Base-by-base conservation (phyloP, 1,284 basidiomycete genomes). In the Leccinum pachyderme region DNA sequence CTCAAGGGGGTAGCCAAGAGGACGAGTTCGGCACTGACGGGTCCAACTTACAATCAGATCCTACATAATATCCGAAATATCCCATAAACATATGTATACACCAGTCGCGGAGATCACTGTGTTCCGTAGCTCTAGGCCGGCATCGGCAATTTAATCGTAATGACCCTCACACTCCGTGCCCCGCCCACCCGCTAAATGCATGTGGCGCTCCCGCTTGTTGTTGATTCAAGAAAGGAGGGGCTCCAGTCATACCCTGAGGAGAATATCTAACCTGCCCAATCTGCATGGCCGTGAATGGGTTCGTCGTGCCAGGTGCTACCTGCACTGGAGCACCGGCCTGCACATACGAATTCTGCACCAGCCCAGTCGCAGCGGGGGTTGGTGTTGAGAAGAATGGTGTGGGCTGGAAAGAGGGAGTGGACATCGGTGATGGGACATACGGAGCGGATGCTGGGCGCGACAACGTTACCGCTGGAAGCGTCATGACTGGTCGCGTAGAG, bases 231-330 rank as follows among this genome's bases (percentile, higher is more conserved):
- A 58, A 59, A 15, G 55, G 41, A 2, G 54, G 49, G 11, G 61
- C 45, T 44, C 49, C 61, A 35, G 63, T 55, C 8, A 24, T 12
- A 2, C 49, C n/a, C n/a, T 60, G 64, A 13, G 62, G 51, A 4
- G 43, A 6, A 29, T 58, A 62, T 0, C 37, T 47, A 3, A 33
- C 24, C 31, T 58, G 67, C 3, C 55, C 49, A 47, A 52, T 55
- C 7, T 63, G 62, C 49, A 61, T 51, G 43, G 52, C 48, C 4
- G 63, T 50, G 39, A 63, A 67, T 6, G 66, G 63, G 35, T 65
- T 67, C 46, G 45, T 49, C 24, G 49, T 5, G 7, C 47, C 55
- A 7, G 28, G 22, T 8, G 46, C 18, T 3, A 55, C 49, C 37
- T 58, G 65, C 0, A 41, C 53, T 1, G 57, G 48, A 13, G 39